These are phyloP conservation scores for Globisporangium canariense DNA, from an alignment of 352 stramenopile genomes.

Conservation along the genomic window DNA sequence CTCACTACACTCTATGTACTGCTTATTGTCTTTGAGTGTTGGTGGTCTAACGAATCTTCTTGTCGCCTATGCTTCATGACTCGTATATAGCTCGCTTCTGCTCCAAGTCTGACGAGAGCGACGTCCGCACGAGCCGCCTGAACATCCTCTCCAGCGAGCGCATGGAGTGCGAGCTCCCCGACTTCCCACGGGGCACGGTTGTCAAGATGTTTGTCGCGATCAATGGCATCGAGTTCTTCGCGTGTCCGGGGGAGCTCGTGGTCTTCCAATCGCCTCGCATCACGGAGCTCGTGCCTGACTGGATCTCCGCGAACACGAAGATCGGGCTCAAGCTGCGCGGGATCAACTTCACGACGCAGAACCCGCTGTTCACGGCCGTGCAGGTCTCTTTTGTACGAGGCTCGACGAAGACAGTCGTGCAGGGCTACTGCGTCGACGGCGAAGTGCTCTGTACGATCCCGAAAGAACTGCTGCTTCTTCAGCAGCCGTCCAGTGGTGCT, in stretches of 20 bases:
- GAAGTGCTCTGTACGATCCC: conserved; percentile 36
- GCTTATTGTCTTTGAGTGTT: neutral
- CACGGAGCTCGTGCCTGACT: conserved; percentile 47
- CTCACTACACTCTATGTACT: neutral
- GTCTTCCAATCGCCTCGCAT: conserved; percentile 63
- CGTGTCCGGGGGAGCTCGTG: conserved; percentile 39
- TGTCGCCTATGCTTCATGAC: neutral
- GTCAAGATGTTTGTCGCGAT: conserved; percentile 53
- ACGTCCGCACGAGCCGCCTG: conserved; percentile 35
- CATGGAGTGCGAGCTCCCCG: conserved; percentile 58
- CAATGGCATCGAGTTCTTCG: conserved; percentile 65
- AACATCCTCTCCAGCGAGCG: conserved; percentile 36
- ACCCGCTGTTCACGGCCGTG: conserved; percentile 14
- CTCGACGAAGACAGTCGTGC: conserved; percentile 18
- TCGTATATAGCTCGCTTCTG: conserved; percentile 36
- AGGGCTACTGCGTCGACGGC: conserved; percentile 32
- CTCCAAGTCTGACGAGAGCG: conserved; percentile 24
- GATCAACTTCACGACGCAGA: conserved; percentile 54
- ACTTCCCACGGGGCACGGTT: conserved; percentile 50
- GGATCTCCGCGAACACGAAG: conserved; percentile 37
- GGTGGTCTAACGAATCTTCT: neutral
- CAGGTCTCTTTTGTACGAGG: conserved; percentile 44
- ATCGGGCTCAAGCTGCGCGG: conserved; percentile 40
- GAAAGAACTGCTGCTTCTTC: conserved; percentile 20
- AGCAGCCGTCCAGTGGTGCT: neutral